phyloP scores from a whole-genome alignment of 2,329 filamentous ascomycete genomes.

The Pseudogymnoascus sp. region DNA sequence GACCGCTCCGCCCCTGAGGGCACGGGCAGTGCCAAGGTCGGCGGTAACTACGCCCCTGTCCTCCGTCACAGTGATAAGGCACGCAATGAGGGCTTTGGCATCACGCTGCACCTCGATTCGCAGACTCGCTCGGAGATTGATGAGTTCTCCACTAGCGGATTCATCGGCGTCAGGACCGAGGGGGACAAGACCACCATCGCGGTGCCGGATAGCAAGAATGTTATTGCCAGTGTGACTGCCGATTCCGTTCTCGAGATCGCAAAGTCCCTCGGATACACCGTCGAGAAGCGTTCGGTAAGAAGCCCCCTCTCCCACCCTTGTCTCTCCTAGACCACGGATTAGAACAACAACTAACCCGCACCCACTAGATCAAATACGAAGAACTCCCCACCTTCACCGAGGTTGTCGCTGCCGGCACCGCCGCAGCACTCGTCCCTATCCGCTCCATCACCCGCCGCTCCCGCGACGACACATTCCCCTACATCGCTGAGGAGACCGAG shows the following conservation, averaged over 20 bases:
- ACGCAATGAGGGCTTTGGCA: slow-evolving; percentile 71
- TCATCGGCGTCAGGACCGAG: slow-evolving; percentile 66
- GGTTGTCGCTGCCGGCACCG: slow-evolving; percentile 86
- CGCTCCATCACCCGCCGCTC: slow-evolving; percentile 71
- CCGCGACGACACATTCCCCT: slow-evolving; percentile 43
- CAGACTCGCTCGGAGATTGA: slow-evolving; percentile 77
- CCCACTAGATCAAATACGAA: slow-evolving; percentile 50
- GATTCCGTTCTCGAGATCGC: slow-evolving; percentile 71
- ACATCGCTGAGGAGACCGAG: slow-evolving; percentile 46
- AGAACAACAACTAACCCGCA: not conserved
- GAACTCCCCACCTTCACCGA: slow-evolving; percentile 57
- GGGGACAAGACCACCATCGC: slow-evolving; percentile 58
- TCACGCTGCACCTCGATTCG: slow-evolving; percentile 88
- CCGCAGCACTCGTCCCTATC: slow-evolving; percentile 84
- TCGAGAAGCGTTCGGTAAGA: slow-evolving; percentile 63
- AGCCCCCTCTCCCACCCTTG: not conserved
- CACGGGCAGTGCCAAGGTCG: slow-evolving; percentile 85
- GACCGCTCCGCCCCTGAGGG: slow-evolving; percentile 89
- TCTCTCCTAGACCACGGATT: not conserved
- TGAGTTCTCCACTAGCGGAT: slow-evolving; percentile 91
- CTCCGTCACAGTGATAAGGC: slow-evolving; percentile 80
- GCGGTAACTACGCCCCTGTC: slow-evolving; percentile 93
- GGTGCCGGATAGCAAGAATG: slow-evolving; percentile 78
- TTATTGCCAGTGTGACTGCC: slow-evolving; percentile 80
- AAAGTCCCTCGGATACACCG: slow-evolving; percentile 69